These are phyloP conservation scores for Blastomyces silverae DNA, from an alignment of 2,329 filamentous ascomycete species.

Conservation along the genomic window DNA sequence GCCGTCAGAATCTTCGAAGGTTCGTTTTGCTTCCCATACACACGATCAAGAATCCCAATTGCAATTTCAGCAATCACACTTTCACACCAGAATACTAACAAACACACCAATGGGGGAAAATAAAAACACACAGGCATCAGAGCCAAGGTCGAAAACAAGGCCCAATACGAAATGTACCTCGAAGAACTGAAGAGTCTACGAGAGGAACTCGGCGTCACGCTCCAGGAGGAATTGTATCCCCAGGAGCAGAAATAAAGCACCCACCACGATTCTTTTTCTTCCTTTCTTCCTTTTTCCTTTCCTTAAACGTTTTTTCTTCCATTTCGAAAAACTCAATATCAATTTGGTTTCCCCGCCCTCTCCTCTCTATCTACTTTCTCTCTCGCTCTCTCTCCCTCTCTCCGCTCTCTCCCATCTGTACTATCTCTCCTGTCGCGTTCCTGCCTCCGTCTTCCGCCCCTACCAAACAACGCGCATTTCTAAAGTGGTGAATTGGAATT, in stretches of 20 bases:
- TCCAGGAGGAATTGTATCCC: constrained; percentile 92
- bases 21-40: constrained; percentile 43
- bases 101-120: not conserved
- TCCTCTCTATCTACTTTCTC: not conserved
- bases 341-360: not conserved
- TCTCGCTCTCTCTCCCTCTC: not conserved
- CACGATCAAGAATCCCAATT: not conserved
- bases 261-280: not conserved
- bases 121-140: constrained; percentile 66
- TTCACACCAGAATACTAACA: too few relatives aligned
- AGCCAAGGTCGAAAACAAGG: constrained; percentile 98
- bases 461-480: too few relatives aligned
- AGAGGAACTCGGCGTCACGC: constrained; percentile 82
- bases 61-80: not conserved
- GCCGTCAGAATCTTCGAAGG: constrained; percentile 98
- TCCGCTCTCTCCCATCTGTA: too few relatives aligned
- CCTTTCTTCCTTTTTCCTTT: not conserved
- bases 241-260: constrained; percentile 37
- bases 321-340: not conserved
- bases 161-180: constrained; percentile 94
- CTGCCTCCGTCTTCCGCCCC: too few relatives aligned
- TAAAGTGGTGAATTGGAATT: too few relatives aligned
- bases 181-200: constrained; percentile 85
- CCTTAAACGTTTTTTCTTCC: not conserved
- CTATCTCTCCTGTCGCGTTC: too few relatives aligned